phyloP scores from a whole-genome alignment of 2,329 filamentous ascomycete species.

The Fusarium concolor region DNA sequence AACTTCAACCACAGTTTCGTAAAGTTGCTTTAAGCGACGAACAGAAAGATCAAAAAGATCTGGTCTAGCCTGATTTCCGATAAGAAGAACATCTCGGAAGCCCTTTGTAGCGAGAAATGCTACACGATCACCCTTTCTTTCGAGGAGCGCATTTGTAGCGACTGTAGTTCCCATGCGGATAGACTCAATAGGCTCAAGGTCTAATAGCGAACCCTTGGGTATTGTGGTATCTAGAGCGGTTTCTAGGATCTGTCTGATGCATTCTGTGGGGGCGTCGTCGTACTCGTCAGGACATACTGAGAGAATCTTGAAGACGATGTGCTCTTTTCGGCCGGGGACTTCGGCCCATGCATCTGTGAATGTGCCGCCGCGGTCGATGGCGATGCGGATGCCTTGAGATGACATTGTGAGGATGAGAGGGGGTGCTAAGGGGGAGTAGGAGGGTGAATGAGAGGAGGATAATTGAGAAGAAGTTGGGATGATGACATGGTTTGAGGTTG shows the following conservation, averaged over 20 bases:
- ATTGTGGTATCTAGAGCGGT: slow-evolving; percentile 49
- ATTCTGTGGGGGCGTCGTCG: slow-evolving; percentile 78
- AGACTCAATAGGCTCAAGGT: slow-evolving; percentile 63
- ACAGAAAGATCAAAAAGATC: slow-evolving; percentile 81
- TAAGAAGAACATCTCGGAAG: slow-evolving; percentile 77
- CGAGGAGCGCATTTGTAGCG: slow-evolving; percentile 80
- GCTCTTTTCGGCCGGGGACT: slow-evolving; percentile 35
- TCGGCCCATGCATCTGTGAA: slow-evolving; percentile 46
- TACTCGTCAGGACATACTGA: slow-evolving; percentile 76
- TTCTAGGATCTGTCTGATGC: slow-evolving; percentile 66
- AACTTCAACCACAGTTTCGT: slow-evolving; percentile 77
- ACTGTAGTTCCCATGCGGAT: slow-evolving; percentile 87
- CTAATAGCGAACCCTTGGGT: slow-evolving; percentile 50
- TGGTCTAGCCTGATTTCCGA: slow-evolving; percentile 79
- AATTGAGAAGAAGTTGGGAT: background rate
- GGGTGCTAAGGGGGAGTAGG: background rate
- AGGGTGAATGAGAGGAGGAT: background rate
- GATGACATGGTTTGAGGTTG: slow-evolving; percentile 1
- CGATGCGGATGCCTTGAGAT: slow-evolving; percentile 44
- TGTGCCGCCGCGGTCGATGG: slow-evolving; percentile 47
- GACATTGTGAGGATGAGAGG: slow-evolving; percentile 20
- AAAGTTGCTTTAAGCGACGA: slow-evolving; percentile 74
- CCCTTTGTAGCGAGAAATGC: slow-evolving; percentile 78
- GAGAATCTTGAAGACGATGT: slow-evolving; percentile 44
- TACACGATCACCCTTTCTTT: slow-evolving; percentile 78